Evolutionary conservation across 306 rosid species (phyloP), one percentile per base, ranked within the genome.

Genomic region (Prunus mongolica): DNA sequence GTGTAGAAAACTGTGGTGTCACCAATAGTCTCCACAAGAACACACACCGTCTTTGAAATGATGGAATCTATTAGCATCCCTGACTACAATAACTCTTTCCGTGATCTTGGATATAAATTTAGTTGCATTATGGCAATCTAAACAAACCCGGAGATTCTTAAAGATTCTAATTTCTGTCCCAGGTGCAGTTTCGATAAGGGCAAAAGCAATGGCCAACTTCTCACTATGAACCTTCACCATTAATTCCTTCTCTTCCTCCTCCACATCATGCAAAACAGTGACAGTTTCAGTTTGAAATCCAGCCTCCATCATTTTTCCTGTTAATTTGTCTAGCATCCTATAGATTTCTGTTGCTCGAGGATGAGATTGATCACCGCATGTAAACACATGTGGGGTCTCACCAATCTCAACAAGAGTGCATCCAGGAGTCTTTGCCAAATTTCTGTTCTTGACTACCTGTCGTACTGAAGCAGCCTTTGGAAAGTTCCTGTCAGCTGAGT

Each of bases 51-150:
- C 91, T 84, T 90, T 86, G 80, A 92, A 92, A 87, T 88, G 99
- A 83, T 95, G 97, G 81, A 92, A 95, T 81, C 97, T 89, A 78
- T 90, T 95, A n/a, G 99, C 97, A 86, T 95, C 97, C 78, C 99
- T 90, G 30, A 95, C 99, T 69, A 92, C 87, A 79, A 92, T 90
- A 78, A 87, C 87, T 84, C 97, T 94, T 83, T 86, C 85, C 6
- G 92, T 88, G 81, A 92, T 87, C 93, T 90, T 90, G 15, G 97
- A 95, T 85, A 92, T 88, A 79, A 88, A 91, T 82, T 92, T 95
- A 67, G 97, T 92, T 69, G 93, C 97, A 71, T 85, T 83, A 75
- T 92, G 97, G 69, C 99, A 92, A 84, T 92, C 99, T 86, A 92
- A 84, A 84, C 97, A 95, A 87, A 92, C 97, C 80, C 98, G 87